A percentile compares a stretch with the other conserved stretches of the same genome.
phyloP scores from a whole-genome alignment of 1,284 basidiomycete genomes.

The Heterobasidion annosum region DNA sequence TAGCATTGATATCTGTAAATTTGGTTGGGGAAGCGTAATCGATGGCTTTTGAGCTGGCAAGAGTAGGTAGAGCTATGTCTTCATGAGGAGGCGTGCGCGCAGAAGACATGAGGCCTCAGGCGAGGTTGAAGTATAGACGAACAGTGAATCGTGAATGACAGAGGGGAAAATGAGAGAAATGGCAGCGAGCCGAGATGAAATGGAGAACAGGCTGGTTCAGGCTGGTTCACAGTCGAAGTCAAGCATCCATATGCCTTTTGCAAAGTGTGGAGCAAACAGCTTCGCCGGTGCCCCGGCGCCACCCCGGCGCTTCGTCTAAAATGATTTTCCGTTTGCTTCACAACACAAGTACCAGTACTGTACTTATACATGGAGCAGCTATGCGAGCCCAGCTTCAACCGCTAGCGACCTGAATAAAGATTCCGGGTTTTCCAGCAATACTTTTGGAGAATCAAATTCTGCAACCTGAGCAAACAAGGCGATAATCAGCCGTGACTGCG shows the following conservation, averaged over 20 bases:
- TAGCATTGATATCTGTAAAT: constrained; percentile 21
- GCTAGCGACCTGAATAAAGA: constrained; percentile 50
- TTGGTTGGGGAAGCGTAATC: background rate
- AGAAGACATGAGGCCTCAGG: background rate
- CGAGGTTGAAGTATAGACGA: background rate
- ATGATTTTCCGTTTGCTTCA: background rate
- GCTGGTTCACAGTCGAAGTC: no score
- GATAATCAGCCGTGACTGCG: background rate
- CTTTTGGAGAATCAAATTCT: constrained; percentile 68
- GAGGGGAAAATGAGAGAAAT: background rate
- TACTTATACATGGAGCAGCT: background rate
- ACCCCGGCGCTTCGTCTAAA: no score
- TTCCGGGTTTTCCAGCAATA: constrained; percentile 46
- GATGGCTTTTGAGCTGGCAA: constrained; percentile 3
- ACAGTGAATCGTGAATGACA: background rate
- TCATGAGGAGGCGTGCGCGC: background rate
- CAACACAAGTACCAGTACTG: background rate
- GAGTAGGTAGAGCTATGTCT: constrained; percentile 3
- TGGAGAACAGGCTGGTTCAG: no score
- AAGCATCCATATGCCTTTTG: no score
- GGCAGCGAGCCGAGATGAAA: background rate
- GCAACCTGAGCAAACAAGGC: constrained; percentile 33
- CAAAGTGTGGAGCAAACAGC: no score
- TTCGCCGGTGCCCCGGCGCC: no score
- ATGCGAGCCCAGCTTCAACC: constrained; percentile 43